Base-by-base conservation (phyloP, 352 stramenopile genomes). In the Detonula confervacea region DNA sequence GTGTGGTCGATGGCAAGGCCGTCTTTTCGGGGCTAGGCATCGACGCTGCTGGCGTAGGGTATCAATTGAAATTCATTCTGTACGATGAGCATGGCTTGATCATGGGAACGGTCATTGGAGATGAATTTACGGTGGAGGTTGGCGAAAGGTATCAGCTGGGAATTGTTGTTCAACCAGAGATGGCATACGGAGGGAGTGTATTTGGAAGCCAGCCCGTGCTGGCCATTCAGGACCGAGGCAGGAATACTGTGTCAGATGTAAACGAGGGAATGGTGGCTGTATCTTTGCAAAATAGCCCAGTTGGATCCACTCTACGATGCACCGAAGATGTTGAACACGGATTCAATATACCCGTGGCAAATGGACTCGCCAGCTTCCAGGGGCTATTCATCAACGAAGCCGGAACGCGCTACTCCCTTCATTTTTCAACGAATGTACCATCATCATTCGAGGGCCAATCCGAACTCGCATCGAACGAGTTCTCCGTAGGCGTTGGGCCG, bases 321-420 rank as follows among this genome's bases (percentile, higher is more conserved):
- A 42, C 20, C 9, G 25, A 68, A n/a, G n/a, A n/a, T n/a, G n/a
- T n/a, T 39, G 49, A 88, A 20, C 37, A 66, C 44, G 69, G 69
- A 30, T 77, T 86, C 24, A 67, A 18, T 9, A 46, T 81, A 30
- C 27, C 62, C 25, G 64, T 85, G 0, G 57, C 67, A 37, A 12
- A 80, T 63, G 79, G 78, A 11, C 39, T 88, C 52, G 77, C 70
- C 16, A 37, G 16, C 35, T 90, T 88, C 64, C 18, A 59, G 12
- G 77, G 68, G 11, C 37, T 90, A 6, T 88, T 75, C 29, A 83
- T 90, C 30, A 87, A 88, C 29, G 77, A 87, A 61, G 81, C 80
- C 44, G 60, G 47, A 55, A 51, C 37, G 20, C 35, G 77, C 49
- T 88, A 88, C 73, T 85, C 72, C 11, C 74, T 90, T 66, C 60